These are phyloP conservation scores for Sugiyamaella smithiae DNA, from an alignment of 805 yeast species.

Conservation along the genomic window DNA sequence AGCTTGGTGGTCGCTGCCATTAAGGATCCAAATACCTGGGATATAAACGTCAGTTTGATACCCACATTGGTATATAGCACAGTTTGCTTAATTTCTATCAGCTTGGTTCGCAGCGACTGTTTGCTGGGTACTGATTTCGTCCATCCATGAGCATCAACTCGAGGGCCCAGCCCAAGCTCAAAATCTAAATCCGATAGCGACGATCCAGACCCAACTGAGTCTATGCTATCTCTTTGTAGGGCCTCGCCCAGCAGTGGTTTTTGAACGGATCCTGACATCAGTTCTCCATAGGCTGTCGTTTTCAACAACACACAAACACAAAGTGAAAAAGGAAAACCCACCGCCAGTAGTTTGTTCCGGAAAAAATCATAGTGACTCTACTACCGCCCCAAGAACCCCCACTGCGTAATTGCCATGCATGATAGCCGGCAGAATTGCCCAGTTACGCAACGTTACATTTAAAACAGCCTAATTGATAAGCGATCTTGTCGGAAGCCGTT, in stretches of 20 bases:
- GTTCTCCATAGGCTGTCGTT: not conserved
- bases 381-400: conserved; percentile 2
- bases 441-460: conserved; percentile 1
- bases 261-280: not conserved
- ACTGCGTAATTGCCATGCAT: not conserved
- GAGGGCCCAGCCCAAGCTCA: not conserved
- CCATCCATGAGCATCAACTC: not conserved
- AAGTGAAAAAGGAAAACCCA: too few relatives aligned
- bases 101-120: not conserved
- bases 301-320: too few relatives aligned
- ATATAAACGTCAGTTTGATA: conserved; percentile 50
- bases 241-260: not conserved
- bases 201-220: not conserved
- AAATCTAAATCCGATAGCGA: not conserved
- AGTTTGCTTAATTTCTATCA: not conserved
- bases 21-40: conserved; percentile 71
- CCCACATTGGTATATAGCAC: conserved; percentile 43
- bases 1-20: conserved; percentile 77
- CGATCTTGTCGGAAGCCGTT: too few relatives aligned
- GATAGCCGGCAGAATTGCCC: not conserved
- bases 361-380: not conserved
- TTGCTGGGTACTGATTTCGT: not conserved
- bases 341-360: too few relatives aligned
- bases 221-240: not conserved
- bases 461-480: too few relatives aligned